Evolutionary conservation across 352 stramenopile species (phyloP), one percentile per base, ranked within the genome.

Genomic region (Peronospora farinosa): DNA sequence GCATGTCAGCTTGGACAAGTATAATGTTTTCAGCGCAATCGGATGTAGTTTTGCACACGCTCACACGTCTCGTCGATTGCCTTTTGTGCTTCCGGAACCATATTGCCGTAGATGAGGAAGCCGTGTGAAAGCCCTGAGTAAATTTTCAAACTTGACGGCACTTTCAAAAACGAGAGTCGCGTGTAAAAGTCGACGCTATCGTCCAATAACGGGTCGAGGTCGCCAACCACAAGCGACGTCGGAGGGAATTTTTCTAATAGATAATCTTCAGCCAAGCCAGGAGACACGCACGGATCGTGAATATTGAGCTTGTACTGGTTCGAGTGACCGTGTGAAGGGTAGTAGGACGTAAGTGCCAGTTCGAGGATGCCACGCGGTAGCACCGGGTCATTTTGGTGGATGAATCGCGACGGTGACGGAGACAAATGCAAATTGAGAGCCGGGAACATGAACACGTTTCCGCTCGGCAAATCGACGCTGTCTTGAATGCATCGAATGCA

Each of bases 181-280:
- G 82, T 94, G 57, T 93, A 86, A 56, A 95, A 95, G 56, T 95
- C 86, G n/a, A 95, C 80, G 19, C 74, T 90, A 54, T 95, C 86
- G 47, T 95, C 86, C 42, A 95, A 60, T 31, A 95, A 52, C 27
- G 84, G 86, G 40, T 95, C 86, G 36, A 93, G 48, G 45, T 92
- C 86, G 16, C 86, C 86, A 3, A 94, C 82, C n/a, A 89, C 67
- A 12, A 95, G 69, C 31, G 75, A 71, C 1, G 86, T 95, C 1
- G 79, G 77, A 28, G 86, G 86, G 27, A 95, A 93, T 37, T 83
- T 75, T 23, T 69, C 54, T 9, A 95, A 64, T 21, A 95, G 43
- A 1, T 51, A 63, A 57, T 95, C 86, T 46, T 90, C 74, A 0
- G 80, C 82, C 38, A 94, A 60, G 0, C 83, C 82, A 1, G 83